Evolutionary conservation across 192 early-diverging fungal genomes (phyloP).

Genomic region (Gryganskiella cystojenkinii): DNA sequence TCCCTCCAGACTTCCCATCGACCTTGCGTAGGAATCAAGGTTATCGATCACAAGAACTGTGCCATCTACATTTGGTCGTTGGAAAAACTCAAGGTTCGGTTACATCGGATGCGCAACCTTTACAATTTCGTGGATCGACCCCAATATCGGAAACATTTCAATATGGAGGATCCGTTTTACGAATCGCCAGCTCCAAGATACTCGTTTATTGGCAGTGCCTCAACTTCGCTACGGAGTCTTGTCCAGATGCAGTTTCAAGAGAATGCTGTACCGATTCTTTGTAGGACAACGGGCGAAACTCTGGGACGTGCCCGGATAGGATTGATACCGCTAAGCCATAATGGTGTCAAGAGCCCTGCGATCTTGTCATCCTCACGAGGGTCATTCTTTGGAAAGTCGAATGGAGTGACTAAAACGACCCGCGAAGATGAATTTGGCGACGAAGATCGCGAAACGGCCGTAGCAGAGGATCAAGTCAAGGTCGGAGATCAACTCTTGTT

Average conservation of each 20-base stretch:
- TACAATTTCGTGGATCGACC: conserved; percentile 71
- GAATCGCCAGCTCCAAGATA: conserved; percentile 63
- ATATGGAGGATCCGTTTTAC: conserved; percentile 72
- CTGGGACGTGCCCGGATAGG: conserved; percentile 52
- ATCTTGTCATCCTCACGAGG: background rate
- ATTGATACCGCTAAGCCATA: conserved; percentile 51
- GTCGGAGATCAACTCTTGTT: conserved; percentile 68
- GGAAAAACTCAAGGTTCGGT: conserved; percentile 63
- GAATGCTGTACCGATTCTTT: conserved; percentile 54
- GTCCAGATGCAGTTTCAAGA: conserved; percentile 54
- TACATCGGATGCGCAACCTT: conserved; percentile 80
- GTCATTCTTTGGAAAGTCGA: background rate
- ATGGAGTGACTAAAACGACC: background rate
- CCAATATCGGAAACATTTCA: conserved; percentile 66
- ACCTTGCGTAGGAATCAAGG: conserved; percentile 64
- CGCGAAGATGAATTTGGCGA: background rate
- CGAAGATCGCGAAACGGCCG: conserved; percentile 3
- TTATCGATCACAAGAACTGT: conserved; percentile 64
- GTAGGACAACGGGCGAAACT: conserved; percentile 55
- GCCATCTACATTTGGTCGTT: conserved; percentile 75
- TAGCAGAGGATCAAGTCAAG: conserved; percentile 35
- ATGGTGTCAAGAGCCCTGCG: background rate
- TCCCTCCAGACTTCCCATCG: conserved; percentile 55
- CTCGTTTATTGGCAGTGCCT: conserved; percentile 63
- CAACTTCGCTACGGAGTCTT: conserved; percentile 54